Evolutionary conservation across 495 filamentous ascomycete species (phyloP), one percentile per base, ranked within the genome.

Genomic region (Neurospora hispaniola): DNA sequence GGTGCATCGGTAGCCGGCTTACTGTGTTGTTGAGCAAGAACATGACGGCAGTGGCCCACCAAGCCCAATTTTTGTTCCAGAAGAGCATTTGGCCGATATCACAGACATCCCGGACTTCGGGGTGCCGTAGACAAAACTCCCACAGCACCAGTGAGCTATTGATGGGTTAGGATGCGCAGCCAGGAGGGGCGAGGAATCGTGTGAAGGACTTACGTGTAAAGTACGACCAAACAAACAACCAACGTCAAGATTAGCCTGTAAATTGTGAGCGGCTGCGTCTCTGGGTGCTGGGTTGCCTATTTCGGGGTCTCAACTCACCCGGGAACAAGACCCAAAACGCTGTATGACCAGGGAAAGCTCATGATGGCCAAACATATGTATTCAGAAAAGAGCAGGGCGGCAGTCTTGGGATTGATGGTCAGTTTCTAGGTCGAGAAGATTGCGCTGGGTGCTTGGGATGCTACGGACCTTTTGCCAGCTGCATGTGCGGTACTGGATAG

Each of bases 301-400:
- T 16, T 1, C 6, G 27, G 5, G 14, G 7, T 35, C 14, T 70
- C 71, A 74, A 78, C 81, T 73, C 77, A 84, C 82, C 93, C 93
- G 1, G 93, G 93, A n/a, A 96, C 92, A 38, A 97, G 86, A 11
- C 93, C 93, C 27, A 97, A 86, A 43, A 94, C 84, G 9, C 93
- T 93, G 82, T 97, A 97, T 0, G 93, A 94, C 85, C 90, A 96
- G 1, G 93, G 93, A 78, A 96, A 96, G 27, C 92, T 94, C 93
- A 97, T 97, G 77, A 96, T 97, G 44, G 93, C 93, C 84, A 97
- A 81, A 82, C 93, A 96, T 70, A 97, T 97, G 76, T 97, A 97
- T 81, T 97, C 93, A 10, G 92, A 93, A 81, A 97, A 96, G 70
- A 97, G 88, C 74, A 96, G 80, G 12, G 91, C 93, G 5, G 93